Conservation (phyloP, 768 basidiomycete genomes). For the Kwoniella mangroviensis region DNA sequence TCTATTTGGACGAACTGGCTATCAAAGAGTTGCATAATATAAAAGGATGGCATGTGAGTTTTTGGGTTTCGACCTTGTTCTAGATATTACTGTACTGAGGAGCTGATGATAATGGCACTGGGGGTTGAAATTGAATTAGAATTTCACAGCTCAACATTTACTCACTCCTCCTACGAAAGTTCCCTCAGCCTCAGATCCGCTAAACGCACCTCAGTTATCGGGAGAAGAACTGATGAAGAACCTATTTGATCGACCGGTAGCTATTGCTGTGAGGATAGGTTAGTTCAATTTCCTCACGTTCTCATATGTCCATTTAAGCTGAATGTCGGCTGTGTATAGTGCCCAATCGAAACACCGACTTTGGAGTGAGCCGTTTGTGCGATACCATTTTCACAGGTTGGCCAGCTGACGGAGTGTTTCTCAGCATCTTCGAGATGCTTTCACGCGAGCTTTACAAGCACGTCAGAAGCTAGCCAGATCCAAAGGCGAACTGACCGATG, state of each 20-base stretch:
- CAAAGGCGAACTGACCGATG: conserved; percentile 38
- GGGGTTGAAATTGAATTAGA: conserved; percentile 13
- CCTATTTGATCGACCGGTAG: conserved; percentile 47
- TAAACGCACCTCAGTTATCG: conserved; percentile 28
- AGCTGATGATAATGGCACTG: background rate
- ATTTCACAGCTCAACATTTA: conserved; percentile 37
- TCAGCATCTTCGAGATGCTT: conserved; percentile 59
- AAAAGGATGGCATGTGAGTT: conserved; percentile 51
- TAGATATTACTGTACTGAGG: background rate
- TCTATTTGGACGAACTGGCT: conserved; percentile 76
- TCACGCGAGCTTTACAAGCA: conserved; percentile 57
- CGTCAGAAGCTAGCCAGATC: conserved; percentile 56
- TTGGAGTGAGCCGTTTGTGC: conserved; percentile 44
- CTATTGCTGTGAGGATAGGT: conserved; percentile 58
- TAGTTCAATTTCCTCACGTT: conserved; percentile 11
- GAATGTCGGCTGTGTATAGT: conserved; percentile 38
- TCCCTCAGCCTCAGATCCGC: conserved; percentile 20
- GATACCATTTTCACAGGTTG: background rate
- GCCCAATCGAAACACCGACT: conserved; percentile 58
- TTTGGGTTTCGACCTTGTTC: background rate
- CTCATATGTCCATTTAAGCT: background rate
- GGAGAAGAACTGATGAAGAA: conserved; percentile 54
- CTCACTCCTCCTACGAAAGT: conserved; percentile 26
- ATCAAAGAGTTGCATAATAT: conserved; percentile 29
- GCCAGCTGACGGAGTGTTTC: background rate